Base-by-base conservation (phyloP, 2,329 filamentous ascomycete species). In the Penicillium sp. region DNA sequence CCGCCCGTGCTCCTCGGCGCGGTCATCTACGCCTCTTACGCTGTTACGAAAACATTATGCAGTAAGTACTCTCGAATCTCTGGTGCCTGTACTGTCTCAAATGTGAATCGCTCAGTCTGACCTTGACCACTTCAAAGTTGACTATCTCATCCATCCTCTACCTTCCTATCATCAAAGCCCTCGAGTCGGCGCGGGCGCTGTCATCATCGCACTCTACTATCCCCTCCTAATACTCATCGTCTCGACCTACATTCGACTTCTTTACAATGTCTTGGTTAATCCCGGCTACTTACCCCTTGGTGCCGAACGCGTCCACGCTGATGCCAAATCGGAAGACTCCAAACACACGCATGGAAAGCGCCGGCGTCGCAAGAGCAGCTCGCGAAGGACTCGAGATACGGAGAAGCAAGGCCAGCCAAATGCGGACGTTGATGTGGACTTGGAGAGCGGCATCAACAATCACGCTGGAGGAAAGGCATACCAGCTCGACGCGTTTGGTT, bases 221-320 rank as follows among this genome's bases (percentile, higher is more conserved):
- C 54, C 93, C 54, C 81, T 96, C 55, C 80, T 96, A 46, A 66
- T 90, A 16, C 80, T 89, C 33, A 84, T 92, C 69, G 70, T 88
- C 24, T 68, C 80, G 35, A 83, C 88, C 19, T 97, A 96, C 75
- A 70, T 89, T 19, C 89, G 92, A 62, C 83, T 93, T 10, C 75
- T 93, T 43, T 78, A 87, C 62, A 83, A 85, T 36, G 87, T 96
- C 52, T 83, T 86, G 59, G 81, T 81, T 65, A 85, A 92, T 64
- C 89, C 92, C 0, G 93, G 91, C 4, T 84, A 92, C 55, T 82
- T 93, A 0, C 88, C 90, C 0, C 83, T 89, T 35, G 86, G 84
- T n/a, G 75, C 80, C 53, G 68, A 78, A 64, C 75, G 70, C 63
- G 60, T 69, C 54, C 62, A 69, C 55, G 64, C 70, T 51, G 59